phyloP scores from a whole-genome alignment of 306 rosid genomes.

The Pterocarpus macrocarpus region DNA sequence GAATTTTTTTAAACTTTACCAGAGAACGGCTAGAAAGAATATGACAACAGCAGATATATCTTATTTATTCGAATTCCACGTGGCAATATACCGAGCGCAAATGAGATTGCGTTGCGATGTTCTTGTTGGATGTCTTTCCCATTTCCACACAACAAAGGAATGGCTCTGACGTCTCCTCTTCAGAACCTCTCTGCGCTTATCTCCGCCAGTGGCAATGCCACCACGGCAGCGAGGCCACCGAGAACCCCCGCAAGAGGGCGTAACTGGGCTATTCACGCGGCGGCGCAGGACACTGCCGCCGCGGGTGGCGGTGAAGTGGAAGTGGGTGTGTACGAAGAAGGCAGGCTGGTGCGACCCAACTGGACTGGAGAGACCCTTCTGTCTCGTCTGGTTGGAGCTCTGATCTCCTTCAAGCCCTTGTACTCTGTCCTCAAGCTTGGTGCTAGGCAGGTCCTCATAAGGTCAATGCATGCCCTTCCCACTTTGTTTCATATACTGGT shows the following conservation, averaged over 20 bases:
- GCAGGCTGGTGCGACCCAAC: constrained; percentile 56
- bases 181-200: constrained; percentile 48
- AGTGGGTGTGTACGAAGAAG: constrained; percentile 54
- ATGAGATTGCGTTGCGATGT: no score
- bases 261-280: constrained; percentile 34
- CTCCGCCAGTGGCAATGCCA: constrained; percentile 37
- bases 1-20: no score
- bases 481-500: background rate
- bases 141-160: constrained; percentile 8
- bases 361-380: constrained; percentile 70
- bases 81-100: background rate
- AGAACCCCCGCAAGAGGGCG: constrained; percentile 27
- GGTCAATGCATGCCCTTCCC: constrained; percentile 44
- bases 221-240: background rate
- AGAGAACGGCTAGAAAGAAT: no score
- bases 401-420: constrained; percentile 70
- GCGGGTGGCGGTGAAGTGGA: background rate
- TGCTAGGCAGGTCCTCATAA: constrained; percentile 68
- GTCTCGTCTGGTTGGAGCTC: constrained; percentile 63
- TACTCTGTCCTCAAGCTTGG: constrained; percentile 71
- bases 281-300: constrained; percentile 47
- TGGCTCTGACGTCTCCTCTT: constrained; percentile 58
- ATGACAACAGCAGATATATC: no score
- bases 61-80: background rate
- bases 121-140: background rate